Evolutionary conservation across 495 filamentous ascomycete species (phyloP).

Genomic region (Tuber umbilicatum): DNA sequence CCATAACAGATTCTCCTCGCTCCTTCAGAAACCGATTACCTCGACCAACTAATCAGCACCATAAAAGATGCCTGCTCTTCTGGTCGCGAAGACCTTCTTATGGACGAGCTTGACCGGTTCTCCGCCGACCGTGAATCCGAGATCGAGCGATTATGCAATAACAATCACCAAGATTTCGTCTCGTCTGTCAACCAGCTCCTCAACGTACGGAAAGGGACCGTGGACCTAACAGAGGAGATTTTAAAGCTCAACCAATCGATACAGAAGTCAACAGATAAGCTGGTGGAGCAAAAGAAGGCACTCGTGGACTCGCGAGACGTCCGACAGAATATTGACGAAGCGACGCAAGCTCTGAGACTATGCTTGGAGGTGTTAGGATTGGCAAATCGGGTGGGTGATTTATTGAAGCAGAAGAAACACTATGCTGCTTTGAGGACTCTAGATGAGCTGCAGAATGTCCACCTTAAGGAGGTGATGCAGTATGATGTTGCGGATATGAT

Average conservation of each 20-base stretch:
- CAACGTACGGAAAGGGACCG: slow-evolving; percentile 79
- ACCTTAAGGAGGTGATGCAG: slow-evolving; percentile 83
- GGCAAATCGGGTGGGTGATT: slow-evolving; percentile 89
- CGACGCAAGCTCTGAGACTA: slow-evolving; percentile 78
- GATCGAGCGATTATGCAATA: slow-evolving; percentile 90
- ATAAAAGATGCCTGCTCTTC: slow-evolving; percentile 80
- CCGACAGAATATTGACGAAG: slow-evolving; percentile 93
- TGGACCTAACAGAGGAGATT: slow-evolving; percentile 81
- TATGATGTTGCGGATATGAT: slow-evolving; percentile 96
- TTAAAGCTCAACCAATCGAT: slow-evolving; percentile 88
- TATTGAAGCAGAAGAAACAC: slow-evolving; percentile 84
- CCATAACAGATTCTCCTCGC: slow-evolving; percentile 72
- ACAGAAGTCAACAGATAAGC: slow-evolving; percentile 86
- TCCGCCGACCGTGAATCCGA: slow-evolving; percentile 79
- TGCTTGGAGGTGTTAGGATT: slow-evolving; percentile 86
- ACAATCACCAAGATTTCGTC: slow-evolving; percentile 94
- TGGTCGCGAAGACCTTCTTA: slow-evolving; percentile 64
- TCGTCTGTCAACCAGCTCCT: slow-evolving; percentile 87
- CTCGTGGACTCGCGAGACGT: slow-evolving; percentile 85
- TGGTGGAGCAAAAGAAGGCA: slow-evolving; percentile 89
- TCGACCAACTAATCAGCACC: slow-evolving; percentile 88
- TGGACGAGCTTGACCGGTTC: slow-evolving; percentile 71
- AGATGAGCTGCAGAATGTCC: slow-evolving; percentile 93
- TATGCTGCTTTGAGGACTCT: slow-evolving; percentile 89
- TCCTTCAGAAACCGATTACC: slow-evolving; percentile 83